Base-by-base conservation (phyloP, 345 rosid genomes). In the Nasturtium officinale region DNA sequence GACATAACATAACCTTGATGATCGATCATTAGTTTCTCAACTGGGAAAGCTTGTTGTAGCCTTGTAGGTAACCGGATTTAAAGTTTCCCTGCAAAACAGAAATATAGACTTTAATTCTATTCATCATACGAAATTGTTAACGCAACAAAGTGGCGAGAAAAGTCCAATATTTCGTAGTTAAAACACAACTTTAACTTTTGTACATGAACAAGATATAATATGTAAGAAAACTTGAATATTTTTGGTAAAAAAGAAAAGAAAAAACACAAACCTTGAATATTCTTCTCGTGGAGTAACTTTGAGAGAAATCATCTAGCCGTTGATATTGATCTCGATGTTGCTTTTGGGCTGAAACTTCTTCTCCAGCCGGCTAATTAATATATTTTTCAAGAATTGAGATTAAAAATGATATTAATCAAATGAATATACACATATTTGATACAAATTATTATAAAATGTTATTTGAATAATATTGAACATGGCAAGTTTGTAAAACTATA, bases 61-160 rank as follows among this genome's bases (percentile, higher is more conserved):
- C 65, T 23, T 23, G 25, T 55, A 64, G 20, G 21, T 43, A 54
- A n/a, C 57, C 40, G 9, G 65, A 23, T 20, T 45, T 58, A 64
- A 32, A 16, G 13, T 63, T 73, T 54, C n/a, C 77, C 77, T 73
- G 65, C 29, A n/a, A 45, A n/a, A 45, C 38, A 55, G n/a, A 64
- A 33, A 73, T 16, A 62, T 10, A 53, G 11, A 9, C 8, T 60
- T 16, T 12, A 6, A 6, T 59, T 7, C 4, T 52, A 26, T 6
- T 69, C 6, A 7, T 53, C 42, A 51, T 17, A 13, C 43, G 1
- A 7, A 8, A 35, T 1, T 1, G 29, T 26, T 8, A 23, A 43
- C 25, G 18, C 33, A 6, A 12, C 61, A 61, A 37, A 52, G 62
- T 43, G 45, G 45, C 54, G 30, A 38, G 8, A 48, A 42, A 28